Conservation (phyloP, 192 early-diverging fungal genomes). For the Jimgerdemannia flammicorona region DNA sequence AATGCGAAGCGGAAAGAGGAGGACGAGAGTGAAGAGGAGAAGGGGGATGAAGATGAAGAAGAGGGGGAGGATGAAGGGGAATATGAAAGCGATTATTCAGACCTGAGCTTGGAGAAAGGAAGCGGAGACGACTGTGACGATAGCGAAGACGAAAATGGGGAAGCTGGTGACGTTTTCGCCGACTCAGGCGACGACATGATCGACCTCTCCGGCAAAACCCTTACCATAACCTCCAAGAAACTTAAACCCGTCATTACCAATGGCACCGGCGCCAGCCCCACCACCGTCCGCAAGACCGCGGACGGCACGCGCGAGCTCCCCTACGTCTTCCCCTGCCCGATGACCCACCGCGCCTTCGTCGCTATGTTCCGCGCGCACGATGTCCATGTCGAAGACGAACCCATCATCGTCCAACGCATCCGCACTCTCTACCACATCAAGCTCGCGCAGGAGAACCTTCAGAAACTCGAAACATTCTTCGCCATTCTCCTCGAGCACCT, state of each 20-base stretch:
- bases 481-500: slow-evolving; percentile 66
- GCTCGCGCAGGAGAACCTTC: slow-evolving; percentile 76
- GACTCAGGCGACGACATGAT: no score
- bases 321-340: slow-evolving; percentile 83
- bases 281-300: no score
- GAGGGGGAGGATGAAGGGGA: slow-evolving; percentile 71
- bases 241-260: no score
- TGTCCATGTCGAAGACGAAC: no score
- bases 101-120: slow-evolving; percentile 54
- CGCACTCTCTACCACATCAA: slow-evolving; percentile 29
- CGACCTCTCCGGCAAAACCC: no score
- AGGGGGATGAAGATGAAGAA: slow-evolving; percentile 72
- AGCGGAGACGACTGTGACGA: slow-evolving; percentile 53
- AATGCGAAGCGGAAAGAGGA: slow-evolving; percentile 47
- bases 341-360: slow-evolving; percentile 65
- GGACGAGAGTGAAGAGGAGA: slow-evolving; percentile 67
- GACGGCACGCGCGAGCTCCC: slow-evolving; percentile 52
- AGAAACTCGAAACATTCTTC: slow-evolving; percentile 62
- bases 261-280: no score
- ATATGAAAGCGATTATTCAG: slow-evolving; percentile 1
- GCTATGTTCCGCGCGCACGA: no score
- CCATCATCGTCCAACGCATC: slow-evolving; percentile 32
- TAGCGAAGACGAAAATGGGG: no score
- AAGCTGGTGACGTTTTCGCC: no score
- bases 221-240: no score